A percentile compares a stretch with the other conserved stretches of the same genome.
Evolutionary conservation across 169 alveolate genomes (phyloP).

Genomic region (Plasmodium ovale): DNA sequence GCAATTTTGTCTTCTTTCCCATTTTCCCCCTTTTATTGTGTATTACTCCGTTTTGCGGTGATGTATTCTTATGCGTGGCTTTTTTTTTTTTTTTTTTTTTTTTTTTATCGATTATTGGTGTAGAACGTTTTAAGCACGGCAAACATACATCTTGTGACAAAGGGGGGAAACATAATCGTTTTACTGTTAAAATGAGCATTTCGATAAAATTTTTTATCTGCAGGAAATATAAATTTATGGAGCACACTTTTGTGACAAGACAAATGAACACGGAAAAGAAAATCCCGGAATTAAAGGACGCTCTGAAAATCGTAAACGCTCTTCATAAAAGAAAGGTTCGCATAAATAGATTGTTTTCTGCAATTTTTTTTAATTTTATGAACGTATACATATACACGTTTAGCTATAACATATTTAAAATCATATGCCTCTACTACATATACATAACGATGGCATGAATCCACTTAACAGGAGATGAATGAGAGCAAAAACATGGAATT

Average conservation of each 20-base stretch:
- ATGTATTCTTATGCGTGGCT: no score
- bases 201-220: neutral
- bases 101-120: no score
- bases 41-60: no score
- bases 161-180: no score
- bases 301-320: slow-evolving; percentile 74
- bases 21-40: no score
- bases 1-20: neutral
- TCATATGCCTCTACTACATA: no score
- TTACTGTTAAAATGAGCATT: no score
- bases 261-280: slow-evolving; percentile 79
- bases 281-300: slow-evolving; percentile 85
- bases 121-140: no score
- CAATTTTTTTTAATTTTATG: no score
- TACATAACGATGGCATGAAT: neutral
- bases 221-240: slow-evolving; percentile 87
- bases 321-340: slow-evolving; percentile 71
- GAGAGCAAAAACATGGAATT: slow-evolving; percentile 38
- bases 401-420: no score
- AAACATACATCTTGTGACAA: no score
- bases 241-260: slow-evolving; percentile 81
- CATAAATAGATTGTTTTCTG: neutral
- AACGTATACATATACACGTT: neutral
- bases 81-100: no score
- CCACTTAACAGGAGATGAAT: slow-evolving; percentile 40